Evolutionary conservation across 164 flowering plant species (phyloP), one percentile per base, ranked within the genome.

Genomic region (Cinnamomum chago): DNA sequence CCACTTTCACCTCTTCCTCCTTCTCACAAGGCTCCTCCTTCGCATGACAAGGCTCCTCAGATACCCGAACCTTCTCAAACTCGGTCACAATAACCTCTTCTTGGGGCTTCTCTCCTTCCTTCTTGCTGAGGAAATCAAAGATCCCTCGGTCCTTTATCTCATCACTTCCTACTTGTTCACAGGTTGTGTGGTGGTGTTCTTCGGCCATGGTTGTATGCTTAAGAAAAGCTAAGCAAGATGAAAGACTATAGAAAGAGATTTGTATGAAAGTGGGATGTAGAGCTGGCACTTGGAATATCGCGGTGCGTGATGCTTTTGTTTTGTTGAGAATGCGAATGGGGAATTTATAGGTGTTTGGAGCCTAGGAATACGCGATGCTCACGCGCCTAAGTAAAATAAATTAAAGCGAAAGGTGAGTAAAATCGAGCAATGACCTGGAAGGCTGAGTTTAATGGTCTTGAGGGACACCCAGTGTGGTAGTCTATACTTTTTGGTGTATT

Each of bases 81-180:
- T 83, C 83, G 0, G 79, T 0, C 22, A 50, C 80, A 20, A 80
- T 27, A 65, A 68, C 84, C 78, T 75, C 83, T 72, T 83, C 86
- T 40, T 81, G 60, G 1, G 75, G 72, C 77, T 82, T 79, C 80
- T 81, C 76, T 47, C 60, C 71, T 50, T 58, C 72, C 3, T 72
- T 62, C 69, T 62, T 88, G 73, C 82, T 76, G 76, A 85, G 15
- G 86, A 91, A 93, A 84, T 81, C 93, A 62, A 93, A 89, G 79
- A 90, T 1, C 10, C 98, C 98, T 0, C 96, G 88, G 66, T 86
- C 93, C 58, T 77, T 84, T 70, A 79, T 22, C 83, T 84, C 90
- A 18, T 47, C 66, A n/a, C 27, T 10, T 2, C 28, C 58, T 24
- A 3, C 30, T 23, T 69, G 55, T 14, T 15, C 35, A 18, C 3